A percentile compares a stretch with the other conserved stretches of the same genome.
Conservation (phyloP, 192 early-diverging fungal species). For the Coemansia sp. region DNA sequence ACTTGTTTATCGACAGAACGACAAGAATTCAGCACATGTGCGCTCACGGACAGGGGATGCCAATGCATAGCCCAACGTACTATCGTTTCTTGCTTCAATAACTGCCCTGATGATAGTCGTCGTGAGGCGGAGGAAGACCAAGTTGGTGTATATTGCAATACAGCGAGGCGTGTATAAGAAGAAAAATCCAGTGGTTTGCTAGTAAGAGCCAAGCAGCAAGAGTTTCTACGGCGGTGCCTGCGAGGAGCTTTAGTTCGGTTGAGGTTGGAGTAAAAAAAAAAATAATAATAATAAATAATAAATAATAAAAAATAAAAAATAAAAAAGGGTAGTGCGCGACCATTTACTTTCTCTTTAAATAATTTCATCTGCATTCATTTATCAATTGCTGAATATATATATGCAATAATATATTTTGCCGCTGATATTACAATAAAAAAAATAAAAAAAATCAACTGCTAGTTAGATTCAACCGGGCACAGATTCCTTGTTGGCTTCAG, state of each 20-base stretch:
- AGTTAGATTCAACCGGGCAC: too few species aligned
- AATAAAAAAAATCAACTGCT: too few species aligned
- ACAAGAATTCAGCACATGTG: slow-evolving; percentile 33
- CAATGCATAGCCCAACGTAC: slow-evolving; percentile 52
- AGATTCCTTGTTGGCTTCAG: too few species aligned
- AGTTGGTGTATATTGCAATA: slow-evolving; percentile 45
- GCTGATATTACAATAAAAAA: too few species aligned
- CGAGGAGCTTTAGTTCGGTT: neutral
- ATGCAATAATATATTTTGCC: too few species aligned
- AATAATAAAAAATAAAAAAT: too few species aligned
- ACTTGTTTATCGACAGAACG: slow-evolving; percentile 32
- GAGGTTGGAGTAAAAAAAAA: neutral
- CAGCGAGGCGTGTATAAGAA: slow-evolving; percentile 27
- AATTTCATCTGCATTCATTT: too few species aligned
- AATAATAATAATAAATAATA: too few species aligned
- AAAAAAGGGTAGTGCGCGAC: too few species aligned
- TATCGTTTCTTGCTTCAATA: slow-evolving; percentile 44
- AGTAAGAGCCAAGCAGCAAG: neutral
- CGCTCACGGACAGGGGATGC: slow-evolving; percentile 54
- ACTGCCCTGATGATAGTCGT: slow-evolving; percentile 42
- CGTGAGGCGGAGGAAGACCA: slow-evolving; percentile 39
- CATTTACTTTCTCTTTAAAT: too few species aligned
- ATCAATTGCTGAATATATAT: too few species aligned
- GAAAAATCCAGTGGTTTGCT: neutral
- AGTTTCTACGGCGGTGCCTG: neutral